phyloP scores from a whole-genome alignment of 805 yeast genomes.

The Ogataea pini region DNA sequence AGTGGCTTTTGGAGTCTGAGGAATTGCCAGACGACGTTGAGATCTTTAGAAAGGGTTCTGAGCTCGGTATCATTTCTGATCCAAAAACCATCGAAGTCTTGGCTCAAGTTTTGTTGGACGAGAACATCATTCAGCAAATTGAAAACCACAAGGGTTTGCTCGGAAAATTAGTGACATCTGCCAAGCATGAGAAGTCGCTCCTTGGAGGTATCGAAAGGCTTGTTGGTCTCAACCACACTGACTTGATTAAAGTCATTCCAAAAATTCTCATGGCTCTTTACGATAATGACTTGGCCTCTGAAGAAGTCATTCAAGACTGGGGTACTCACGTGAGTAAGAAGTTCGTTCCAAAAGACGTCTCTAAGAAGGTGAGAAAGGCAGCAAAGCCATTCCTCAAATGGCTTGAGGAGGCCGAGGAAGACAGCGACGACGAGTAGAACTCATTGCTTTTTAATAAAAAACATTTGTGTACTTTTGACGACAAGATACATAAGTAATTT shows the following conservation, averaged over 20 bases:
- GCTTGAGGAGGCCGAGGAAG: constrained; percentile 92
- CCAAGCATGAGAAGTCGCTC: constrained; percentile 80
- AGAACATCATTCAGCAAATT: constrained; percentile 71
- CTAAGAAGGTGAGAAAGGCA: constrained; percentile 92
- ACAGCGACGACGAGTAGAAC: constrained; percentile 37
- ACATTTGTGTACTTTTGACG: constrained; percentile 3
- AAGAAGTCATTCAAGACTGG: constrained; percentile 79
- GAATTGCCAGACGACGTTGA: constrained; percentile 80
- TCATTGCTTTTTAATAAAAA: not conserved
- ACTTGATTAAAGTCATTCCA: constrained; percentile 69
- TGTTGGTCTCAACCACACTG: constrained; percentile 77
- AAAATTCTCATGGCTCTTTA: constrained; percentile 80
- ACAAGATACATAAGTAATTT: not conserved
- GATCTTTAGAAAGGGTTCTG: constrained; percentile 85
- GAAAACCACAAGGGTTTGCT: constrained; percentile 80
- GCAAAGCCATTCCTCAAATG: constrained; percentile 95
- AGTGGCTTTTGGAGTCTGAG: constrained; percentile 71
- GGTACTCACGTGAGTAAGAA: constrained; percentile 91
- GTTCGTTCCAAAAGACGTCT: constrained; percentile 86
- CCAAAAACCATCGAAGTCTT: constrained; percentile 85
- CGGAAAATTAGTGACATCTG: constrained; percentile 67
- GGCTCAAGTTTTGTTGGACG: constrained; percentile 86
- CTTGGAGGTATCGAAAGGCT: constrained; percentile 96
- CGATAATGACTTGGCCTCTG: constrained; percentile 80
- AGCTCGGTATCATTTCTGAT: constrained; percentile 68